Evolutionary conservation across 768 basidiomycete species (phyloP).

Genomic region (Leucocoprinus birnbaumii): DNA sequence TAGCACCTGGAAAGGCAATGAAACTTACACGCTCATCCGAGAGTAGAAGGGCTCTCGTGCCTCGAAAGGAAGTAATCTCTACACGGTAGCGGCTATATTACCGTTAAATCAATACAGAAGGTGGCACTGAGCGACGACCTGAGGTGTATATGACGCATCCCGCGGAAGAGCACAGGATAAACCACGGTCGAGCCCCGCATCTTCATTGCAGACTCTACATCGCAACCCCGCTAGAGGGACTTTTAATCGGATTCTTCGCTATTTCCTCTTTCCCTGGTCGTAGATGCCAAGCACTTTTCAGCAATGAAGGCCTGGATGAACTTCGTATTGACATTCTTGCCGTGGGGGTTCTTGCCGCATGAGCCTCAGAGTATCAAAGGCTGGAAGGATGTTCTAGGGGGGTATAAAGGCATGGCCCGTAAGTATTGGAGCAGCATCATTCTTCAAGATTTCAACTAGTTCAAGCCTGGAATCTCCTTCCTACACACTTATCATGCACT

Average conservation of each 20-base stretch:
- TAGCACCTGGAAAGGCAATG: not conserved
- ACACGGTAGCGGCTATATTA: not conserved
- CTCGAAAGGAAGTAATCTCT: not conserved
- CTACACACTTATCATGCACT: not conserved
- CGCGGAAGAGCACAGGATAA: constrained; percentile 8
- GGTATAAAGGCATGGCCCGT: not conserved
- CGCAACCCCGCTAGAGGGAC: not conserved
- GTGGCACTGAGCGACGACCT: not conserved
- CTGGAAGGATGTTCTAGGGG: not conserved
- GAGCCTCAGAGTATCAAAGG: not conserved
- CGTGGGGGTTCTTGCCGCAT: constrained; percentile 5
- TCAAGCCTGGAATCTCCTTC: too few species aligned
- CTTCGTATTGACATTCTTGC: constrained; percentile 3
- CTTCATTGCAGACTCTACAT: not conserved
- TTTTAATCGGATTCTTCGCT: too few species aligned
- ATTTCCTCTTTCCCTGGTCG: not conserved
- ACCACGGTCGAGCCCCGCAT: constrained; percentile 5
- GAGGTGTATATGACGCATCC: not conserved
- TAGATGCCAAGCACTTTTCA: not conserved
- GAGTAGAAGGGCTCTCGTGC: not conserved
- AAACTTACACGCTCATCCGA: not conserved
- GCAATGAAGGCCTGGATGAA: constrained; percentile 4
- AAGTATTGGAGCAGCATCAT: not conserved
- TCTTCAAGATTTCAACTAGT: too few species aligned
- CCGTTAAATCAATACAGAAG: not conserved